phyloP scores from a whole-genome alignment of 495 filamentous ascomycete species.

The Daldinia decipiens region DNA sequence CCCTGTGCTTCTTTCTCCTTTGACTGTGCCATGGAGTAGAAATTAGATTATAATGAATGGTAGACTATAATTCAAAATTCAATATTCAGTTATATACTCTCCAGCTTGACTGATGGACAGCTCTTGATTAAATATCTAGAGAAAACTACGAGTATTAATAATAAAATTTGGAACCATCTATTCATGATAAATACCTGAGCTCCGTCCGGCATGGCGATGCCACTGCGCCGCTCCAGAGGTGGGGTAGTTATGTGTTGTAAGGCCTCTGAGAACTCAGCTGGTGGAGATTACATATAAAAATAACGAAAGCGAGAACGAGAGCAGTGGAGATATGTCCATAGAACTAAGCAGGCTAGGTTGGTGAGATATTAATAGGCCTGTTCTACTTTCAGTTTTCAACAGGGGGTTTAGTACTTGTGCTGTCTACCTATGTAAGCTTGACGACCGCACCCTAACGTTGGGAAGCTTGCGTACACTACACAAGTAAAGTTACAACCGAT shows the following conservation, averaged over 20 bases:
- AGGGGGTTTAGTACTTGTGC: neutral
- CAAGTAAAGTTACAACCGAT: neutral
- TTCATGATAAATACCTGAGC: neutral
- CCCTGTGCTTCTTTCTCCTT: conserved; percentile 33
- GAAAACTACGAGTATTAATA: neutral
- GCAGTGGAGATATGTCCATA: conserved; percentile 12
- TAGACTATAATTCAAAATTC: neutral
- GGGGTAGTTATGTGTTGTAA: neutral
- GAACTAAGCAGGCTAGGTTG: neutral
- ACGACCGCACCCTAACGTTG: too few relatives aligned
- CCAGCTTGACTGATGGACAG: neutral
- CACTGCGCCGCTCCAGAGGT: neutral
- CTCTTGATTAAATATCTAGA: neutral
- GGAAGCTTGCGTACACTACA: too few relatives aligned
- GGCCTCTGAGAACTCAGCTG: conserved; percentile 6
- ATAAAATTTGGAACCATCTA: neutral
- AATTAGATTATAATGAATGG: conserved; percentile 1
- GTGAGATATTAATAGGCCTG: neutral
- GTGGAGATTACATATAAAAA: neutral
- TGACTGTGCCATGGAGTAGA: conserved; percentile 13
- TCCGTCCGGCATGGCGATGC: neutral
- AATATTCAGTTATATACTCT: neutral
- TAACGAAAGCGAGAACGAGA: conserved; percentile 17
- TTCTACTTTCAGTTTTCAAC: neutral
- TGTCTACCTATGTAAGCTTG: too few relatives aligned